Base-by-base conservation (phyloP, 164 flowering plant genomes). In the Macadamia integrifolia region DNA sequence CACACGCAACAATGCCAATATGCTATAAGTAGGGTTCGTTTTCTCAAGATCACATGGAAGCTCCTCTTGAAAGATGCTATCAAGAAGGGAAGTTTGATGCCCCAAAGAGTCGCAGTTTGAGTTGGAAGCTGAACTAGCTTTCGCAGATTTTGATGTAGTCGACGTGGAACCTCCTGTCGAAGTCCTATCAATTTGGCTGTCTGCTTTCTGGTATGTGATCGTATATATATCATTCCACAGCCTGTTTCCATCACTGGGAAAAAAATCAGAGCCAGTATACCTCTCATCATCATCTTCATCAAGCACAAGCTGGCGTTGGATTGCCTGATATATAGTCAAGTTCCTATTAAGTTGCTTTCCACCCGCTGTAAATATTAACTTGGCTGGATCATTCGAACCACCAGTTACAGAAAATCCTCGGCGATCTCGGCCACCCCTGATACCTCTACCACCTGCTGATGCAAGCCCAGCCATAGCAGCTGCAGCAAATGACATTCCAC, bases 391-490 rank as follows among this genome's bases (percentile, higher is more conserved):
- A 74, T 66, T 84, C n/a, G 88, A 77, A 60, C 72, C 69, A 59
- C 88, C 86, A 79, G 76, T 72, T 15, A 83, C 62, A 32, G 81
- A 80, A 9, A 88, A 88, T 29, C 96, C 96, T 9, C 85, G 89
- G 12, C 90, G 82, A 75, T 93, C 98, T 76, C 98, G 79, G 58
- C 87, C 83, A 67, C 88, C 95, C 74, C 88, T 80, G 28, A 84
- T 66, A 68, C 96, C 94, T 83, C 94, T 82, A 68, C 84, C 83
- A 74, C 86, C 83, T 29, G 86, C 85, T 66, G 99, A 83, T 66
- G 92, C 79, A 76, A 89, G 89, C 49, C 97, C 97, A 72, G 97
- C 91, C 96, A 90, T 94, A 15, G 97, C 96, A 74, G 97, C 97
- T 66, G 99, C 97, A 72, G 97, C 97, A 84, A 90, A 92, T 60